A percentile compares a stretch with the other conserved stretches of the same genome.
phyloP scores from a whole-genome alignment of 257 asterid genomes.

The Dorcoceras hygrometricum region DNA sequence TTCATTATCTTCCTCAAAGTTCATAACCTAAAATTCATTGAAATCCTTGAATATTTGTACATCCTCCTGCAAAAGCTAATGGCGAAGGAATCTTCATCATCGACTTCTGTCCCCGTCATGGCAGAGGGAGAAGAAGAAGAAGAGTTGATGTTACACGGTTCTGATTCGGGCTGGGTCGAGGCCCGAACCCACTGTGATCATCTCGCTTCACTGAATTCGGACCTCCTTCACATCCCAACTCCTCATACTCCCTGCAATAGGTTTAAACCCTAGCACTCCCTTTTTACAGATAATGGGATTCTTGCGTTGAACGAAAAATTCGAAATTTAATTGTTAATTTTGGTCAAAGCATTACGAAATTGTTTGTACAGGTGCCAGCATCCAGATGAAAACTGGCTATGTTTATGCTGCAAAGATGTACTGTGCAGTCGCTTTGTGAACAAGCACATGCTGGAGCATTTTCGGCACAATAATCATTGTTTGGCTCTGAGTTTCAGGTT shows the following conservation, averaged over 20 bases:
- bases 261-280: constrained; percentile 33
- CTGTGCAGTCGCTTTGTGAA: constrained; percentile 89
- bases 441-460: constrained; percentile 91
- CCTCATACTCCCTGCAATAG: constrained; percentile 72
- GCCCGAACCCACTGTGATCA: constrained; percentile 88
- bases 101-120: constrained; percentile 31
- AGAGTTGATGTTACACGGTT: constrained; percentile 47
- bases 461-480: constrained; percentile 43
- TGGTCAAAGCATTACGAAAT: no score
- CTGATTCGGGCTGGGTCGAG: constrained; percentile 86
- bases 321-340: not conserved
- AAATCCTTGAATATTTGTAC: no score
- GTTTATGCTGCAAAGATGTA: constrained; percentile 81
- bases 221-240: constrained; percentile 67
- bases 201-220: constrained; percentile 48
- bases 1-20: no score
- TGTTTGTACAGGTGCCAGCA: constrained; percentile 70
- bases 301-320: no score
- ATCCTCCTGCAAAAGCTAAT: constrained; percentile 27
- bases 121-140: constrained; percentile 35
- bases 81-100: constrained; percentile 44
- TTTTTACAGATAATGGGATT: no score
- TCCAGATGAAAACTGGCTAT: constrained; percentile 79
- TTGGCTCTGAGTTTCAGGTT: constrained; percentile 84
- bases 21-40: no score